Evolutionary conservation across 805 yeast species (phyloP).

Genomic region (Candida ponderosae): DNA sequence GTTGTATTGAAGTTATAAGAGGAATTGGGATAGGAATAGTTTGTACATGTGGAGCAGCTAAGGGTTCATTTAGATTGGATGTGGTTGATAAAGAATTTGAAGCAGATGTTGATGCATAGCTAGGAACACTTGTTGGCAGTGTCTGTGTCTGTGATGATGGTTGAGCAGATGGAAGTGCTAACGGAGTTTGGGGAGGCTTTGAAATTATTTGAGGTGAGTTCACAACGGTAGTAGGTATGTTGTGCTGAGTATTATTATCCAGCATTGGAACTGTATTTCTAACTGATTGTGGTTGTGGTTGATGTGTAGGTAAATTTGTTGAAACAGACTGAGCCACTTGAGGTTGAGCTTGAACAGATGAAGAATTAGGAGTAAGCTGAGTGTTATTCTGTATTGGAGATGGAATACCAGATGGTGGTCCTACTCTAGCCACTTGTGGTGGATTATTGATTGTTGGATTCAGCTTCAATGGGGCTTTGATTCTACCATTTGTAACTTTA

Average conservation of each 20-base stretch:
- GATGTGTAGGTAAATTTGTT: background rate
- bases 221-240: slow-evolving; percentile 5
- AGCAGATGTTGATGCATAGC: background rate
- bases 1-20: too few relatives aligned
- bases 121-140: background rate
- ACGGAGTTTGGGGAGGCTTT: too few relatives aligned
- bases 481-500: slow-evolving; percentile 49
- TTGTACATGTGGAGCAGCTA: too few relatives aligned
- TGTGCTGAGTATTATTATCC: slow-evolving; percentile 2
- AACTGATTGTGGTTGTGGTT: background rate
- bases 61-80: background rate
- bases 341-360: slow-evolving; percentile 9
- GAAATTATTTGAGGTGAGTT: background rate
- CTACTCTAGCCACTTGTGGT: slow-evolving; percentile 2
- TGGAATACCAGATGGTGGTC: slow-evolving; percentile 2
- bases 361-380: slow-evolving; percentile 2
- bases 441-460: slow-evolving; percentile 16
- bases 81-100: slow-evolving; percentile 1
- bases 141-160: background rate
- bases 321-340: too few relatives aligned
- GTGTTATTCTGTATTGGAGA: slow-evolving; percentile 2
- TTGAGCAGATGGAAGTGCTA: too few relatives aligned
- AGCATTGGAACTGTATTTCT: background rate
- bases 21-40: too few relatives aligned
- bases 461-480: slow-evolving; percentile 30